Evolutionary conservation across 352 stramenopile species (phyloP), one percentile per base, ranked within the genome.

Genomic region (Phytophthora pistaciae): DNA sequence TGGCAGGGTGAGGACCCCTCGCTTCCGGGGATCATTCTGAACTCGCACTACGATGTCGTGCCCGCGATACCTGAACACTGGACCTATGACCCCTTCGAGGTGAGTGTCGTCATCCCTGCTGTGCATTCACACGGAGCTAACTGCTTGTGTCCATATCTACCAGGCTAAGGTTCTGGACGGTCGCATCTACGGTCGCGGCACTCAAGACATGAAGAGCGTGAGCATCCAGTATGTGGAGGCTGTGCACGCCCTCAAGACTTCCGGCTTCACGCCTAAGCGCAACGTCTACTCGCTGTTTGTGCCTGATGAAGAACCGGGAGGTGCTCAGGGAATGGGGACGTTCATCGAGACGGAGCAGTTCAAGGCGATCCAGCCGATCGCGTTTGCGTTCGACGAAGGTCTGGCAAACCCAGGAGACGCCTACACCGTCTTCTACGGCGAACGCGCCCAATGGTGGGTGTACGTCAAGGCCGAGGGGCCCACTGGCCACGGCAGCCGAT

Each of bases 161-260:
- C 42, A 93, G 85, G 80, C 75, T 3, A 95, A 93, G 16, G 71
- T 97, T n/a, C 74, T 90, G 18, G 87, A 97, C 65, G 95, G 91
- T 3, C 91, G 85, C 40, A 98, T 99, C 64, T 98, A 98, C 75
- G 96, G 94, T 25, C 88, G 96, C 59, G 97, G 97, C 1, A 79
- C 96, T 18, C 96, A 99, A 74, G 97, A 99, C 74, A 99, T 99
- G 96, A 99, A 99, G 75, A 97, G 93, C 76, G 96, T 99, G 7
- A 98, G 91, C 67, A 91, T 98, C 52, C 97, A 99, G 77, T 99
- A 99, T 75, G 85, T 98, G 7, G 91, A 98, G 62, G 94, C 96
- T 0, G 79, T 99, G 13, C 70, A 85, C 10, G 69, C 82, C 1
- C 74, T 99, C 18, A 90, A 87, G 16, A 27, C 81, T 2, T 60